Conservation (phyloP, 441 rosid species). For the Bruguiera hainesii region DNA sequence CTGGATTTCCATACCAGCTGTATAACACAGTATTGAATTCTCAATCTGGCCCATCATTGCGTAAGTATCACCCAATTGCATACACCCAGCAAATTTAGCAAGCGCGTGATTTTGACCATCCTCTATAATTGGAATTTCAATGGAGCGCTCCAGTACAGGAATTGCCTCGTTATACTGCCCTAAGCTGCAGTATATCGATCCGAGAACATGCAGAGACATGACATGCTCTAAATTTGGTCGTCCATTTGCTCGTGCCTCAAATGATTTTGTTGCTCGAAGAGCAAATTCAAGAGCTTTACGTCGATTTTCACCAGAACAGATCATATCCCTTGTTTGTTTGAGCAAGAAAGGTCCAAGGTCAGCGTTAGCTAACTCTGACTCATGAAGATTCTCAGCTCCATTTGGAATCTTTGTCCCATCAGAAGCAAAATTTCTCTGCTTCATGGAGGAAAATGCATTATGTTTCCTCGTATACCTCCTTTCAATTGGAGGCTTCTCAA, state of each 20-base stretch:
- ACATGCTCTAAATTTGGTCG: conserved; percentile 18
- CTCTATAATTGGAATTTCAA: conserved; percentile 56
- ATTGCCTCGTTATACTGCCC: conserved; percentile 53
- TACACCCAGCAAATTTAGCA: conserved; percentile 76
- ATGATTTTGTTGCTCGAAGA: conserved; percentile 2
- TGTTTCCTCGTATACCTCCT: neutral
- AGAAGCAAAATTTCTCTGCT: conserved; percentile 1
- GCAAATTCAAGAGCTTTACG: conserved; percentile 2
- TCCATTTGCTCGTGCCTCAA: neutral
- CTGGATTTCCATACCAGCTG: conserved; percentile 76
- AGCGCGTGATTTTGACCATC: conserved; percentile 61
- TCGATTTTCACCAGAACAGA: conserved; percentile 2
- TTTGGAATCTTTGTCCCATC: neutral
- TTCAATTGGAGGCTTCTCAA: neutral
- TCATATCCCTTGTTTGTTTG: neutral
- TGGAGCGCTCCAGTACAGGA: conserved; percentile 63
- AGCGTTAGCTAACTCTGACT: neutral
- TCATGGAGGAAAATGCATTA: neutral
- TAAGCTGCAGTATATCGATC: conserved; percentile 51
- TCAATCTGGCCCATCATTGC: conserved; percentile 66
- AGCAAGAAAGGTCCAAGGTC: conserved; percentile 1
- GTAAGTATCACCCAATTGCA: conserved; percentile 78
- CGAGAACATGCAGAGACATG: conserved; percentile 65
- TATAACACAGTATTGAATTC: conserved; percentile 56
- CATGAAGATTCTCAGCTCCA: neutral